Evolutionary conservation across 2,329 filamentous ascomycete genomes (phyloP).

Genomic region (Xylaria hypoxylon): DNA sequence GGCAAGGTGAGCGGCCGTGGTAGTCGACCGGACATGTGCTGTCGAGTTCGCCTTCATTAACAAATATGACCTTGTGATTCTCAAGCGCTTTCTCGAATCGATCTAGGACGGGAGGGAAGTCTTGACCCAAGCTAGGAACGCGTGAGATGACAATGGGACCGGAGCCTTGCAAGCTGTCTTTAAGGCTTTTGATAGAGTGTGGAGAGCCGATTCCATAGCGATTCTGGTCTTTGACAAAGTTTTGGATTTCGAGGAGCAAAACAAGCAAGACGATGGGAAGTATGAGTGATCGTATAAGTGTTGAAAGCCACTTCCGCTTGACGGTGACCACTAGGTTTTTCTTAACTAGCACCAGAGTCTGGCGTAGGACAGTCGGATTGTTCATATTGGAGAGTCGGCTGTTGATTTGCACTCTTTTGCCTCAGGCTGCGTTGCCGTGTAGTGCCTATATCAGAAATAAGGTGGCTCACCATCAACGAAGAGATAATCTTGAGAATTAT

Average conservation of each 20-base stretch:
- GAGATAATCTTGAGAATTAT: too few species aligned
- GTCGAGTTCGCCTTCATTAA: constrained; percentile 37
- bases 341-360: constrained; percentile 46
- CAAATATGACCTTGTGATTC: constrained; percentile 35
- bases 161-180: constrained; percentile 40
- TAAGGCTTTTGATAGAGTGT: constrained; percentile 39
- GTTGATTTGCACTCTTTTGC: background rate
- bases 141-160: constrained; percentile 46
- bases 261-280: constrained; percentile 44
- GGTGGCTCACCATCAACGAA: too few species aligned
- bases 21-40: constrained; percentile 45
- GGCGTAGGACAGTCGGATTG: constrained; percentile 37
- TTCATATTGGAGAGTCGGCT: constrained; percentile 29
- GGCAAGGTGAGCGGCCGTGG: constrained; percentile 76
- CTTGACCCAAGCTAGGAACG: constrained; percentile 40
- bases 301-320: constrained; percentile 45
- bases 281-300: constrained; percentile 44
- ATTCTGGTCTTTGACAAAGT: constrained; percentile 41
- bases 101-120: constrained; percentile 43
- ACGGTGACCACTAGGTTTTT: constrained; percentile 46
- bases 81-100: constrained; percentile 42
- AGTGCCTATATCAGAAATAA: background rate
- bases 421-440: background rate
- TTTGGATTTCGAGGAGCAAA: constrained; percentile 46
- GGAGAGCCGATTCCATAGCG: constrained; percentile 41